Conservation (phyloP, 2,329 filamentous ascomycete genomes). For the Diaporthe eres region DNA sequence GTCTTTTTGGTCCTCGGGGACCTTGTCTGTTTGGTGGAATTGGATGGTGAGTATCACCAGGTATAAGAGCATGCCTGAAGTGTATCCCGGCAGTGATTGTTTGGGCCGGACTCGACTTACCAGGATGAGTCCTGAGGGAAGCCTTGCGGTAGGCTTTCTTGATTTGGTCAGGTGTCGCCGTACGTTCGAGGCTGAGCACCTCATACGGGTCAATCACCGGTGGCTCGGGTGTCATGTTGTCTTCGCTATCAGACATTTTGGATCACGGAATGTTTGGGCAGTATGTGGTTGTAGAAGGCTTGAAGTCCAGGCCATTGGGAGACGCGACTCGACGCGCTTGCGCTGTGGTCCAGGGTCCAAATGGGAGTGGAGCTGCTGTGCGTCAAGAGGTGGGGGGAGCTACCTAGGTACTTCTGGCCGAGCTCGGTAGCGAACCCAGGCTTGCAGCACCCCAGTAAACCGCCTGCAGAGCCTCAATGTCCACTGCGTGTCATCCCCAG, state of each 20-base stretch:
- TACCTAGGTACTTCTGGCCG: neutral
- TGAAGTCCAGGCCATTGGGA: neutral
- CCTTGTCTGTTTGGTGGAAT: slow-evolving; percentile 76
- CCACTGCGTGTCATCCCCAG: neutral
- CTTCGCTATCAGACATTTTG: slow-evolving; percentile 65
- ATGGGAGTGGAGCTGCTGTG: slow-evolving; percentile 23
- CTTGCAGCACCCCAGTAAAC: neutral
- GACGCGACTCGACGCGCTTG: slow-evolving; percentile 34
- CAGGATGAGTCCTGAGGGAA: slow-evolving; percentile 88
- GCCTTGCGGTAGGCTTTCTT: slow-evolving; percentile 93
- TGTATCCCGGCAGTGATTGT: neutral
- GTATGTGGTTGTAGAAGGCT: slow-evolving; percentile 33
- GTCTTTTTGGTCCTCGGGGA: slow-evolving; percentile 74
- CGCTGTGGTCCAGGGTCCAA: slow-evolving; percentile 18
- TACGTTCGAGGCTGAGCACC: slow-evolving; percentile 78
- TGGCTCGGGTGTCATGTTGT: slow-evolving; percentile 68
- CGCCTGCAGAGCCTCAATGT: slow-evolving; percentile 1
- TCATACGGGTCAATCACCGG: slow-evolving; percentile 83
- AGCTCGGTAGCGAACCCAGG: slow-evolving; percentile 17
- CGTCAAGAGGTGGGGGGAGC: slow-evolving; percentile 26
- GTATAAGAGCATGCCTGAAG: neutral
- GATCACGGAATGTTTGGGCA: slow-evolving; percentile 33
- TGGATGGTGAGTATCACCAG: neutral
- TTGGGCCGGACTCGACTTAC: slow-evolving; percentile 60
- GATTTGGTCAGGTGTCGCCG: slow-evolving; percentile 83